These are phyloP conservation scores for Aspergillus sclerotiicarbonarius DNA, from an alignment of 495 filamentous ascomycete genomes.

Conservation along the genomic window DNA sequence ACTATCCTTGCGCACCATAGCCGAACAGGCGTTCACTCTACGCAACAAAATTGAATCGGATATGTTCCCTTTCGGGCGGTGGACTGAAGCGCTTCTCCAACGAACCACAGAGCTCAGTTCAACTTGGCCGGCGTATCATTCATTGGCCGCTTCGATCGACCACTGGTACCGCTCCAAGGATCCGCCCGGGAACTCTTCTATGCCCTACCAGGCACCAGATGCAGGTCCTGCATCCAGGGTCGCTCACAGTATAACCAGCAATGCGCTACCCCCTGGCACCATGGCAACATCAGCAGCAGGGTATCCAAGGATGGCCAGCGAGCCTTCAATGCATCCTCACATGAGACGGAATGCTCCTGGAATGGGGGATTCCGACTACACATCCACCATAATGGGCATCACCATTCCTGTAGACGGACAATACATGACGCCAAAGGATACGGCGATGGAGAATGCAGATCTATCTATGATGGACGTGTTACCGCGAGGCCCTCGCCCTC, in stretches of 20 bases:
- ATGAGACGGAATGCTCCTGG: slow-evolving; percentile 8
- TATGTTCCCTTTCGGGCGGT: slow-evolving; percentile 38
- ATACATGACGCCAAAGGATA: slow-evolving; percentile 39
- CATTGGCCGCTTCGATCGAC: slow-evolving; percentile 33
- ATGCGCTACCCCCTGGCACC: slow-evolving; percentile 8
- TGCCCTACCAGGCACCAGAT: slow-evolving; percentile 12
- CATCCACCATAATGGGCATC: slow-evolving; percentile 37
- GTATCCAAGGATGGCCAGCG: slow-evolving; percentile 4
- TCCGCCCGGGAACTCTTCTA: slow-evolving; percentile 8
- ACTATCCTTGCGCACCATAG: slow-evolving; percentile 38
- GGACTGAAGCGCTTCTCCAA: slow-evolving; percentile 39
- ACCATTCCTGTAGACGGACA: slow-evolving; percentile 38
- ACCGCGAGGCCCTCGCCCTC: slow-evolving; percentile 23
- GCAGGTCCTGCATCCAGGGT: slow-evolving; percentile 5
- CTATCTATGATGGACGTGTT: slow-evolving; percentile 26
- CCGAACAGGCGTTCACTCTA: slow-evolving; percentile 36
- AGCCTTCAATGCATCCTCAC: slow-evolving; percentile 11
- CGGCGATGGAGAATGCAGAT: slow-evolving; percentile 34
- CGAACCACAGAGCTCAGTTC: slow-evolving; percentile 27
- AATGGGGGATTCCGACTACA: slow-evolving; percentile 20
- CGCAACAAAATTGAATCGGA: slow-evolving; percentile 35
- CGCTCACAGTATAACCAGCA: slow-evolving; percentile 3
- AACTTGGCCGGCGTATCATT: slow-evolving; percentile 40
- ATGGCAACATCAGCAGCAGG: slow-evolving; percentile 8
- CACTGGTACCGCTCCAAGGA: slow-evolving; percentile 31